Evolutionary conservation across 164 flowering plant genomes (phyloP), one percentile per base, ranked within the genome.

Genomic region (Akebia trifoliata): DNA sequence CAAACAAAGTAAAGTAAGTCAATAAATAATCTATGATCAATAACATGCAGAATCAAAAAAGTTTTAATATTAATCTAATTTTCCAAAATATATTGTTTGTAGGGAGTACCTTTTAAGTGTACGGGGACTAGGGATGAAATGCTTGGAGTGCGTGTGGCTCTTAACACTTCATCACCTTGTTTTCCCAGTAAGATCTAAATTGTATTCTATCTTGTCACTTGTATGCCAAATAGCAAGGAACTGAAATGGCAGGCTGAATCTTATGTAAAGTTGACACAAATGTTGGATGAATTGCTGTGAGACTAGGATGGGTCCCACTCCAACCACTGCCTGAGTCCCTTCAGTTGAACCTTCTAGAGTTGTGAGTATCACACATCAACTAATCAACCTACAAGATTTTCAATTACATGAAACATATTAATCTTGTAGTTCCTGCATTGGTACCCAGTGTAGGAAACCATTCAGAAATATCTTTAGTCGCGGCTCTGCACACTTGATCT

Each of bases 111-210:
- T 94, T 47, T 70, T 94, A 37, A 94, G 97, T 78, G 35, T 90
- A 39, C 65, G 86, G 39, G 99, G 99, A 15, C 49, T 94, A 65
- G 99, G 99, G 29, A 63, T 94, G 51, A 94, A 94, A 75, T 90
- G 99, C 55, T 91, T 85, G 60, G 99, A 94, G 71, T 94, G 99
- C 62, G 88, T 94, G 28, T 79, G 97, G 47, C 96, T 94, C 64
- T 66, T 94, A 61, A 85, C 97, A 10, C 96, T 94, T 37, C 96
- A 94, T 60, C 95, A 94, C 64, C 82, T 88, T 71, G 97, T 97
- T 47, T 90, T 94, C 56, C 99, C 99, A 37, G 99, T 94, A 81
- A 86, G 93, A 71, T n/a, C n/a, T n/a, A n/a, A n/a, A 54, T 21
- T 44, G 14, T 12, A 20, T n/a, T n/a, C n/a, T n/a, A n/a, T n/a